phyloP scores from a whole-genome alignment of 345 rosid species.

The Noccaea bulbosa region DNA sequence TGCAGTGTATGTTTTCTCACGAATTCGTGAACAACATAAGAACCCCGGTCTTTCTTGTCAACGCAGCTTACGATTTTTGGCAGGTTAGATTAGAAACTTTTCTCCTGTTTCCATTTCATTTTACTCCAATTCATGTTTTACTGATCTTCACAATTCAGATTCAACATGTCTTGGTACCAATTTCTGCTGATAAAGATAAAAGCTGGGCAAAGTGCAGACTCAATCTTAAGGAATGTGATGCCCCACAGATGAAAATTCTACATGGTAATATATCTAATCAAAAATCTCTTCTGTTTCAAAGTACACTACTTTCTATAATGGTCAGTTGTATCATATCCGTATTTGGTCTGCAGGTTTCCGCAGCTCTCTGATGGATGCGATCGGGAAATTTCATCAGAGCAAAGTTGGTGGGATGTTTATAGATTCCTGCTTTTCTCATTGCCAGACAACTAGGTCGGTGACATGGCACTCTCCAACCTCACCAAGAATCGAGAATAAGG shows the following conservation, averaged over 20 bases:
- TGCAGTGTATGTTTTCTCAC: constrained; percentile 75
- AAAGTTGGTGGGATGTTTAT: constrained; percentile 66
- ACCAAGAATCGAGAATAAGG: constrained; percentile 72
- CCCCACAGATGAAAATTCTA: constrained; percentile 57
- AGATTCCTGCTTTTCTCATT: constrained; percentile 83
- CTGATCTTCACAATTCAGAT: constrained; percentile 48
- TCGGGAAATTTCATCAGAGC: constrained; percentile 52
- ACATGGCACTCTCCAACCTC: constrained; percentile 81
- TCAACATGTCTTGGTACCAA: constrained; percentile 70
- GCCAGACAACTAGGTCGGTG: constrained; percentile 65
- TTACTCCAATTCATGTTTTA: constrained; percentile 20
- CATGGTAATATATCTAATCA: constrained; percentile 54
- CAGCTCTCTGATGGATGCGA: constrained; percentile 60
- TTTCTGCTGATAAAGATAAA: constrained; percentile 55
- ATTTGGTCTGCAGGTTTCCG: constrained; percentile 58
- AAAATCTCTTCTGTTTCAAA: constrained; percentile 11
- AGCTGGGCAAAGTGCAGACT: constrained; percentile 73
- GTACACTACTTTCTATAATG: not conserved
- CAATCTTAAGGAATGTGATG: constrained; percentile 62
- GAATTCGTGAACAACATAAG: constrained; percentile 59
- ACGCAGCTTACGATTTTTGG: constrained; percentile 93
- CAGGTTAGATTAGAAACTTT: constrained; percentile 56
- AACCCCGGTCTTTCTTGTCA: constrained; percentile 80
- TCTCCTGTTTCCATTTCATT: constrained; percentile 3
- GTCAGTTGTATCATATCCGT: constrained; percentile 1